These are phyloP conservation scores for Diaporthe helianthi DNA, from an alignment of 2,329 filamentous ascomycete genomes.

Conservation along the genomic window DNA sequence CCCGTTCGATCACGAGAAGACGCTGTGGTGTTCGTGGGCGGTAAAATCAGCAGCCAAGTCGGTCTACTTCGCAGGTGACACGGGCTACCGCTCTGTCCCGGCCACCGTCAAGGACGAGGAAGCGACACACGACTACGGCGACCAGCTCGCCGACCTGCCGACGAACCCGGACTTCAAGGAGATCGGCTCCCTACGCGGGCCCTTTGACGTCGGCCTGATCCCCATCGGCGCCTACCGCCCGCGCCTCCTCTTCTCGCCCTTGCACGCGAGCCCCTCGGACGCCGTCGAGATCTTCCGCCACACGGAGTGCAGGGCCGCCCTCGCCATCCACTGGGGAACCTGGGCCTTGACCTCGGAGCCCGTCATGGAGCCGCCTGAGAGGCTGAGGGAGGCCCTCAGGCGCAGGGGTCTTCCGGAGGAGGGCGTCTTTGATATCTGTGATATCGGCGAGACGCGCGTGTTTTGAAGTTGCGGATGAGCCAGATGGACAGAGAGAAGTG, in stretches of 20 bases:
- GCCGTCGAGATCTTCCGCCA: conserved; percentile 89
- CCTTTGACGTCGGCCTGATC: conserved; percentile 90
- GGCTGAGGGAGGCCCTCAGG: conserved; percentile 75
- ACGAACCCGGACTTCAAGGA: conserved; percentile 84
- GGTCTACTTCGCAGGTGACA: conserved; percentile 91
- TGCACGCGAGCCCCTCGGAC: conserved; percentile 89
- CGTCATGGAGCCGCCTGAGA: conserved; percentile 79
- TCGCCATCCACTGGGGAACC: conserved; percentile 93
- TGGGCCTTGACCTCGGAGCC: conserved; percentile 89
- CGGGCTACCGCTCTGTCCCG: conserved; percentile 84
- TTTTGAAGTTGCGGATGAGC: conserved; percentile 59
- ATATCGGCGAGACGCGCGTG: conserved; percentile 83
- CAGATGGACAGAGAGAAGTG: too few relatives aligned
- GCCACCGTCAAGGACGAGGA: conserved; percentile 57
- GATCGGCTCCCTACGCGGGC: conserved; percentile 80
- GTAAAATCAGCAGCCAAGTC: conserved; percentile 65
- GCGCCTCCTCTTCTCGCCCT: conserved; percentile 73
- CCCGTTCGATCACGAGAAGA: conserved; percentile 73
- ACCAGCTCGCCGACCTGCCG: conserved; percentile 71
- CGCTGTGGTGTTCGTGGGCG: conserved; percentile 89
- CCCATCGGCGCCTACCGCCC: conserved; percentile 91
- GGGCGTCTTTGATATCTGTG: conserved; percentile 81
- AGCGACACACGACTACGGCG: conserved; percentile 68
- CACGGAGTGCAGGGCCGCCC: conserved; percentile 76
- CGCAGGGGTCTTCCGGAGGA: conserved; percentile 71